phyloP scores from a whole-genome alignment of 129 eudicot genomes.

The Chrysanthemum lavandulifolium region DNA sequence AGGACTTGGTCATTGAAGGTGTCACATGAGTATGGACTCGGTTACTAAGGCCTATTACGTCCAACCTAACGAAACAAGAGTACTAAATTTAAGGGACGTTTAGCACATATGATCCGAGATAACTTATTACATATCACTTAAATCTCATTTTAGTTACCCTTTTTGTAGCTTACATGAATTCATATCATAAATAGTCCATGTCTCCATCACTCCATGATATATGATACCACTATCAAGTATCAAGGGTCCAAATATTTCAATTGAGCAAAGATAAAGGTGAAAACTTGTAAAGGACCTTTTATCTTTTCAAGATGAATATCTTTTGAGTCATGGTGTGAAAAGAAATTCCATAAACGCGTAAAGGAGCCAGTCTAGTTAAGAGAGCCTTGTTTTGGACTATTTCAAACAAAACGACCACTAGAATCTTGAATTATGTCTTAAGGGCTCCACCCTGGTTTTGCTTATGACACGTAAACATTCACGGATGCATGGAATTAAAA shows the following conservation, averaged over 20 bases:
- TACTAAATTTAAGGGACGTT: background rate
- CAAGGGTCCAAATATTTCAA: slow-evolving; percentile 2
- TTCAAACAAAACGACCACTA: slow-evolving; percentile 24
- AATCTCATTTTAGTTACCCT: background rate
- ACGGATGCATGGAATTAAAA: background rate
- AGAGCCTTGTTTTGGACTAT: slow-evolving; percentile 21
- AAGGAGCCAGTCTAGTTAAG: slow-evolving; percentile 1
- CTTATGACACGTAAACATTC: background rate
- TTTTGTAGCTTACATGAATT: background rate
- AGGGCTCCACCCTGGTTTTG: slow-evolving; percentile 27
- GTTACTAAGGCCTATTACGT: too few relatives aligned
- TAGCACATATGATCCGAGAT: background rate
- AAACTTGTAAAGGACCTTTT: background rate
- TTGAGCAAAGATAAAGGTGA: slow-evolving; percentile 9
- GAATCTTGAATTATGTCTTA: slow-evolving; percentile 14
- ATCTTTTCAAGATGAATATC: slow-evolving; percentile 12
- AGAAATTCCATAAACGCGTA: slow-evolving; percentile 32
- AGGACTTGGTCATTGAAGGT: too few relatives aligned
- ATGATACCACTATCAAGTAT: background rate
- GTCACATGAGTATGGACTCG: too few relatives aligned
- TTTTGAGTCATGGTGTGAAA: slow-evolving; percentile 14
- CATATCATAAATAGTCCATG: background rate
- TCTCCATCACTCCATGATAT: background rate
- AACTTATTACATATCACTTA: background rate
- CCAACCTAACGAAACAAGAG: background rate